These are phyloP conservation scores for Candida coquimbonensis DNA, from an alignment of 805 yeast genomes.

Conservation along the genomic window DNA sequence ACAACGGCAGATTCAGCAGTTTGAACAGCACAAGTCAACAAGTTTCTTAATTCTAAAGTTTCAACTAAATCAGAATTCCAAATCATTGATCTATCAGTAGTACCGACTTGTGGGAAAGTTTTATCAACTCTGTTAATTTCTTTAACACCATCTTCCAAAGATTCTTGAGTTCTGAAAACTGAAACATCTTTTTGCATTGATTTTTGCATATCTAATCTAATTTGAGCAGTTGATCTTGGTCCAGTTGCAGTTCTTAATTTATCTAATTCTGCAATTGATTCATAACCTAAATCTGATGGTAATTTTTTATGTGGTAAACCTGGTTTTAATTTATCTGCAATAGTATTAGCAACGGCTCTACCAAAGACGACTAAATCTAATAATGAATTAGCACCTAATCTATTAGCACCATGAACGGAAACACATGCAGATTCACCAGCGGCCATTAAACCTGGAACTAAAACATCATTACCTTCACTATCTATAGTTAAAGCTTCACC, in stretches of 20 bases:
- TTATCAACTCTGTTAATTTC: slow-evolving; percentile 71
- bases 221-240: slow-evolving; percentile 73
- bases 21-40: slow-evolving; percentile 94
- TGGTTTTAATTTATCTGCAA: slow-evolving; percentile 78
- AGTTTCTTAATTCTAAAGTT: slow-evolving; percentile 91
- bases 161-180: slow-evolving; percentile 90
- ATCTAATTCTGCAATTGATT: slow-evolving; percentile 87
- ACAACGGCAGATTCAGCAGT: slow-evolving; percentile 92
- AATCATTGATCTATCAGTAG: slow-evolving; percentile 94
- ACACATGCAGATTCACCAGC: slow-evolving; percentile 99
- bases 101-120: slow-evolving; percentile 67
- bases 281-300: slow-evolving; percentile 82
- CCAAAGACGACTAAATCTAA: slow-evolving; percentile 96
- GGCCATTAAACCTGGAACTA: slow-evolving; percentile 89
- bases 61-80: slow-evolving; percentile 98
- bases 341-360: slow-evolving; percentile 94
- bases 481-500: slow-evolving; percentile 88
- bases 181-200: slow-evolving; percentile 96
- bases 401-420: slow-evolving; percentile 98
- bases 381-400: slow-evolving; percentile 97
- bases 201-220: slow-evolving; percentile 89
- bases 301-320: slow-evolving; percentile 79
- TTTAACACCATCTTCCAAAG: slow-evolving; percentile 85
- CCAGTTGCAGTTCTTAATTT: slow-evolving; percentile 81
- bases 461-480: slow-evolving; percentile 80